Evolutionary conservation across 805 yeast species (phyloP).

Genomic region (Candida nanaspora): DNA sequence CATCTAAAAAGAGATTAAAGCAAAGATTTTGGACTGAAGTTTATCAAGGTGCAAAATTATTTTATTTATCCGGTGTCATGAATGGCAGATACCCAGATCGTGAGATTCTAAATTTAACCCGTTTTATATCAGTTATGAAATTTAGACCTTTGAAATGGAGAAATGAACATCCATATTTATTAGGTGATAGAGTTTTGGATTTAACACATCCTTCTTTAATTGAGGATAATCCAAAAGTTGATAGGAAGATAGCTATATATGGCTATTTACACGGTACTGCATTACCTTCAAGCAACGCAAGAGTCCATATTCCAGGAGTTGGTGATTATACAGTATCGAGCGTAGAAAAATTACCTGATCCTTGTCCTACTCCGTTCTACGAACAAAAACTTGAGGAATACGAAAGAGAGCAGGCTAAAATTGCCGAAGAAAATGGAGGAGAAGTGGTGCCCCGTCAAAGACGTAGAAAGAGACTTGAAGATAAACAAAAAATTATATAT

Average conservation of each 20-base stretch:
- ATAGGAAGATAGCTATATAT: constrained; percentile 83
- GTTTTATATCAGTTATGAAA: constrained; percentile 95
- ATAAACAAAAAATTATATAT: constrained; percentile 86
- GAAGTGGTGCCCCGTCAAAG: constrained; percentile 30
- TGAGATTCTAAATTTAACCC: constrained; percentile 82
- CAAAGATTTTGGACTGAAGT: constrained; percentile 99
- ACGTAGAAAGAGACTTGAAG: constrained; percentile 88
- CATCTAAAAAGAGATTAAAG: constrained; percentile 85
- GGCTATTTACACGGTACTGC: constrained; percentile 97
- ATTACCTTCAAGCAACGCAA: constrained; percentile 55
- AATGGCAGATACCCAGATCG: constrained; percentile 98
- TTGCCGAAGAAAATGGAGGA: constrained; percentile 56
- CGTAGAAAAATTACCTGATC: constrained; percentile 91
- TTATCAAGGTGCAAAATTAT: constrained; percentile 94
- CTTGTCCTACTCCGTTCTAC: constrained; percentile 95
- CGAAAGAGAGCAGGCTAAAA: constrained; percentile 66
- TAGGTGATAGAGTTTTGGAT: constrained; percentile 86
- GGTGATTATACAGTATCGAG: constrained; percentile 78
- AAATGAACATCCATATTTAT: constrained; percentile 92
- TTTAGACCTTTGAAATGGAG: constrained; percentile 99
- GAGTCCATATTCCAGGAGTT: constrained; percentile 90
- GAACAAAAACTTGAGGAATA: constrained; percentile 79
- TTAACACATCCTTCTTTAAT: constrained; percentile 85
- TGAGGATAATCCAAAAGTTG: constrained; percentile 73
- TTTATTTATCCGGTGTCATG: constrained; percentile 89